Evolutionary conservation across 2,329 filamentous ascomycete species (phyloP), one percentile per base, ranked within the genome.

Genomic region (Stagonosporopsis chrysanthemi): DNA sequence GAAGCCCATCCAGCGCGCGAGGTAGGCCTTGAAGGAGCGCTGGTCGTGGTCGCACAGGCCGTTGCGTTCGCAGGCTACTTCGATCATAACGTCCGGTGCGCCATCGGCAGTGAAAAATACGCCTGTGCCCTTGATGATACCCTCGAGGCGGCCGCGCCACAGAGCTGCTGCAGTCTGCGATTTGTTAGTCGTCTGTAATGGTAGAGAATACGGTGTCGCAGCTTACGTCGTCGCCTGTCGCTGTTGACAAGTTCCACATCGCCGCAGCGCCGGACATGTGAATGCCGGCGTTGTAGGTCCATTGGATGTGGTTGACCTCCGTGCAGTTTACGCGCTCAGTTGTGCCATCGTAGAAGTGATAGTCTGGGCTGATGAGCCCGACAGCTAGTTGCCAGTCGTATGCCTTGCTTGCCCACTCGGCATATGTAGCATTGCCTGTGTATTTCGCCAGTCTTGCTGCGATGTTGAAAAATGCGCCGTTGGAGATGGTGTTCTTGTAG

Each of bases 401-500:
- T 12, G 85, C 75, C 63, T 82, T 84, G 35, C 81, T 71, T 1
- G 88, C 88, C 88, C 88, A 90, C 6, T 88, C 81, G 9, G 59
- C 17, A 47, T 72, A 73, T 17, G 67, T 70, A 24, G 80, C 71
- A 66, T 90, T 87, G 15, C 84, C 84, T 0, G 87, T 89, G 47
- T 85, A 85, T 47, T 87, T 84, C 9, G 87, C 88, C 14, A 93
- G 81, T 12, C 90, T 86, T 0, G 90, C 89, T 1, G 89, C 87
- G 31, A 95, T 82, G 72, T 92, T 88, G 76, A 95, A 92, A 74
- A 95, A 87, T 11, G 86, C 87, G 35, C 89, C 90, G 73, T 93
- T 94, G 56, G 87, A 87, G 63, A 92, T 84, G 12, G 86, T 83
- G 78, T 92, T 92, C 75, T 92, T 94, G 82, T 94, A 93, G 66